Conservation (phyloP, 2,329 filamentous ascomycete species). For the Cadophora malorum region DNA sequence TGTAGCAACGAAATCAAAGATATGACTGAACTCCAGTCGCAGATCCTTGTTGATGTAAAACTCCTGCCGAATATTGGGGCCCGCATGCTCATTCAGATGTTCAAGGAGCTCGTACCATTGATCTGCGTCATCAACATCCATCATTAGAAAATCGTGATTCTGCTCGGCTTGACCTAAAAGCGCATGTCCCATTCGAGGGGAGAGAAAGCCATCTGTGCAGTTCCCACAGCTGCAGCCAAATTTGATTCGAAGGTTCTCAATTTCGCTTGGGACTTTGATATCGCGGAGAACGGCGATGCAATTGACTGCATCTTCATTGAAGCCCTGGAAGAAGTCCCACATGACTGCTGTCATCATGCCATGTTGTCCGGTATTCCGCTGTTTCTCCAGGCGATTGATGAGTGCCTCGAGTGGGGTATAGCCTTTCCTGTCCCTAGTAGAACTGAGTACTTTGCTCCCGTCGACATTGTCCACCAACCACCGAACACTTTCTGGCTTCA, state of each 20-base stretch:
- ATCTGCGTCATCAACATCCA: conserved; percentile 34
- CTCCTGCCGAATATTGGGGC: conserved; percentile 39
- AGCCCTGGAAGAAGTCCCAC: conserved; percentile 47
- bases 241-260: conserved; percentile 41
- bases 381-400: conserved; percentile 42
- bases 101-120: conserved; percentile 31
- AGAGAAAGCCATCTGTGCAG: conserved; percentile 48
- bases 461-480: conserved; percentile 44
- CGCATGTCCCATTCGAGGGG: conserved; percentile 46
- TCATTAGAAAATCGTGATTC: conserved; percentile 36
- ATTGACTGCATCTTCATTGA: conserved; percentile 38
- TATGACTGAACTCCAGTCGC: conserved; percentile 46
- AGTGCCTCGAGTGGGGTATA: conserved; percentile 47
- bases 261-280: conserved; percentile 25
- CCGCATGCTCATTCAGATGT: conserved; percentile 37
- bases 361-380: conserved; percentile 36
- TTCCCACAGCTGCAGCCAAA: conserved; percentile 50
- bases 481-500: conserved; percentile 27
- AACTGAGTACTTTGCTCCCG: conserved; percentile 27
- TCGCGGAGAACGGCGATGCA: conserved; percentile 42
- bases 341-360: conserved; percentile 26
- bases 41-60: conserved; percentile 47
- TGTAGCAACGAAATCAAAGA: conserved; percentile 43
- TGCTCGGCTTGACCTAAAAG: conserved; percentile 43
- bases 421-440: conserved; percentile 43